These are phyloP conservation scores for Hanseniaspora mollemarum DNA, from an alignment of 805 yeast genomes.

Conservation along the genomic window DNA sequence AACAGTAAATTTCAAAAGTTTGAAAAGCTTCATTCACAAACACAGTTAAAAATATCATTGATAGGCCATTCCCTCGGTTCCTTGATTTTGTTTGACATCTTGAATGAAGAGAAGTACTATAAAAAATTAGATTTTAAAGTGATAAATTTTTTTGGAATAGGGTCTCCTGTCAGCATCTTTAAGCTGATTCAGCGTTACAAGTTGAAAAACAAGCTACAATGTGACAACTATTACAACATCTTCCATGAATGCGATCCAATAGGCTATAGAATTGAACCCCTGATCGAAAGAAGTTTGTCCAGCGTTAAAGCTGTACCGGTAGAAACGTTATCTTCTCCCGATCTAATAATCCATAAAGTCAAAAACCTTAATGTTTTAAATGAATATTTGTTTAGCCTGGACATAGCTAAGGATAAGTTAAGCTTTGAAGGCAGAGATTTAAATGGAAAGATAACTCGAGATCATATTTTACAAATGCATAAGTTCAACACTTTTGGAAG, in stretches of 20 bases:
- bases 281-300: constrained; percentile 34
- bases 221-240: constrained; percentile 55
- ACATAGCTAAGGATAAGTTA: constrained; percentile 15
- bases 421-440: constrained; percentile 21
- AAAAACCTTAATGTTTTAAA: constrained; percentile 8
- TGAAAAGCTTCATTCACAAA: constrained; percentile 52
- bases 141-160: constrained; percentile 65
- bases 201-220: constrained; percentile 41
- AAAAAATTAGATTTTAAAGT: constrained; percentile 53
- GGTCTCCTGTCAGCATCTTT: constrained; percentile 85
- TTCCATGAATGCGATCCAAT: constrained; percentile 90
- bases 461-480: constrained; percentile 25
- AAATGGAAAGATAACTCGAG: constrained; percentile 23
- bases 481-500: constrained; percentile 61
- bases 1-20: constrained; percentile 52
- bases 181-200: constrained; percentile 57
- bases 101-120: constrained; percentile 32
- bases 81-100: constrained; percentile 66
- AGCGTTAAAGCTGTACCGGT: constrained; percentile 23
- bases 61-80: constrained; percentile 91
- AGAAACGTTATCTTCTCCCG: constrained; percentile 24
- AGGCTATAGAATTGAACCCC: constrained; percentile 80
- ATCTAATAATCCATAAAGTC: constrained; percentile 26
- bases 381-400: constrained; percentile 18
- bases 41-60: constrained; percentile 70